These are phyloP conservation scores for Colletotrichum melonis DNA, from an alignment of 2,329 filamentous ascomycete genomes.

Conservation along the genomic window DNA sequence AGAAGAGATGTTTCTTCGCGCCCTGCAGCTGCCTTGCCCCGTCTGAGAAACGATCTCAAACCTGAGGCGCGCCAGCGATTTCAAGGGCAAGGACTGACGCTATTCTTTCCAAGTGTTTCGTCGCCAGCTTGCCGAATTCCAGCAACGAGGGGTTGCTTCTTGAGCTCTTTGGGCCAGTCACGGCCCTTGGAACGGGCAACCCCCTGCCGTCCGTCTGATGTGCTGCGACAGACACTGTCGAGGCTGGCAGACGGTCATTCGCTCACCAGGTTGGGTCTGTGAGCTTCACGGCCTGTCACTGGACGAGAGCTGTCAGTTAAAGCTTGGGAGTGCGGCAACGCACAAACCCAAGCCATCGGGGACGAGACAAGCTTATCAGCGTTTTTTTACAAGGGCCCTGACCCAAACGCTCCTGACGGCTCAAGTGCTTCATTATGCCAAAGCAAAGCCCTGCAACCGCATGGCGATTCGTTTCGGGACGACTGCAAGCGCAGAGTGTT, in stretches of 20 bases:
- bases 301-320: constrained; percentile 27
- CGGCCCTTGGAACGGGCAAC: constrained; percentile 23
- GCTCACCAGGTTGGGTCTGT: constrained; percentile 17
- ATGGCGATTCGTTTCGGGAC: constrained; percentile 23
- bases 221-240: constrained; percentile 34
- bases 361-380: constrained; percentile 29
- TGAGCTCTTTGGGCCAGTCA: constrained; percentile 32
- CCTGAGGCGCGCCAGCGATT: constrained; percentile 11
- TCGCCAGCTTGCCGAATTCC: constrained; percentile 25
- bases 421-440: constrained; percentile 33
- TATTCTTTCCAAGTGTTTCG: constrained; percentile 29
- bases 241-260: constrained; percentile 24
- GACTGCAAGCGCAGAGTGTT: constrained; percentile 11
- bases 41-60: constrained; percentile 29
- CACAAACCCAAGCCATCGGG: constrained; percentile 20
- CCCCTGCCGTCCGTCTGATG: constrained; percentile 36
- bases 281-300: constrained; percentile 26
- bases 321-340: constrained; percentile 19
- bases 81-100: constrained; percentile 12
- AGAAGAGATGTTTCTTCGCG: constrained; percentile 32
- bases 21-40: constrained; percentile 29
- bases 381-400: neutral
- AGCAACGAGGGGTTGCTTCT: constrained; percentile 28
- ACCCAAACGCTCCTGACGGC: constrained; percentile 36
- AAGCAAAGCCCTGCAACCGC: constrained; percentile 23